Conservation (phyloP, 306 rosid genomes). For the Crataegus laevigata region DNA sequence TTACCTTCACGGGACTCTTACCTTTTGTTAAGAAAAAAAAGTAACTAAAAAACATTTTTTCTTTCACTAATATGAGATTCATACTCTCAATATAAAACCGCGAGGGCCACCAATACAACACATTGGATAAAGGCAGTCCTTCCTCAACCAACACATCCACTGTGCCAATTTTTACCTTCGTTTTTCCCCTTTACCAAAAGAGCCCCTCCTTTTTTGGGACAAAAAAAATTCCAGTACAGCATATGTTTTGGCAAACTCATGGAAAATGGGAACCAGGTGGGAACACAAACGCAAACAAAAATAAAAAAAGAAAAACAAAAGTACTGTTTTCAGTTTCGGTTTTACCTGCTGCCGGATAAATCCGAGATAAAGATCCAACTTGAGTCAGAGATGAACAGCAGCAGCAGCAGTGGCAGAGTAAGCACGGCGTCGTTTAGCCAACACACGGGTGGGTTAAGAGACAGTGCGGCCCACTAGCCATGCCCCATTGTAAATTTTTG, state of each 20-base stretch:
- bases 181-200: neutral
- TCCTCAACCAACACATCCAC: neutral
- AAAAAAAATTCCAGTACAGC: neutral
- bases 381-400: conserved; percentile 6
- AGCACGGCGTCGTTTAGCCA: neutral
- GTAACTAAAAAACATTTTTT: too few relatives aligned
- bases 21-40: too few relatives aligned
- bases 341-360: neutral
- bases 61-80: too few relatives aligned
- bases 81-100: too few relatives aligned
- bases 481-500: neutral
- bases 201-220: neutral
- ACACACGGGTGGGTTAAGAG: conserved; percentile 28
- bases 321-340: neutral
- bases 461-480: conserved; percentile 38
- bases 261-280: neutral
- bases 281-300: too few relatives aligned
- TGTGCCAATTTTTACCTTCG: neutral
- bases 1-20: too few relatives aligned
- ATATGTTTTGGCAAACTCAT: neutral
- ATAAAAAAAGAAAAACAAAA: neutral
- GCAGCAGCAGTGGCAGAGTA: too few relatives aligned
- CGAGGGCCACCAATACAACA: too few relatives aligned
- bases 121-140: too few relatives aligned
- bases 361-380: neutral